Base-by-base conservation (phyloP, 2,329 filamentous ascomycete genomes). In the Acrocalymma vagum region DNA sequence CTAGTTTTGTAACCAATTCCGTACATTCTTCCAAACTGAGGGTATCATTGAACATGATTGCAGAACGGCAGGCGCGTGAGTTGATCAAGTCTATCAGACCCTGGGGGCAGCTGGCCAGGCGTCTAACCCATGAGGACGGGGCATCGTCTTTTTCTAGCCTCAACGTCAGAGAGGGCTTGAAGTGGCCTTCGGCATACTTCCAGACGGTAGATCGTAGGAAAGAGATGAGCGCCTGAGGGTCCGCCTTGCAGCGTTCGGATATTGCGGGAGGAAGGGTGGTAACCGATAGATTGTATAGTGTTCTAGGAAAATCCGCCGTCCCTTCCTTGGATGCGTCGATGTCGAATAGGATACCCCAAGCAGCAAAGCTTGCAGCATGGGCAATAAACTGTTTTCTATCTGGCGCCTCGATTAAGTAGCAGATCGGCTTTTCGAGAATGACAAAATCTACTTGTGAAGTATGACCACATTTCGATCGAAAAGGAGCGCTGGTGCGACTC, bases 21-120 rank as follows among this genome's bases (percentile, higher is more conserved):
- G 70, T 53, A 53, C 89, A 93, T 49, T 90, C 78, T 0, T 75
- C 67, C 1, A 63, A 48, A 0, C 75, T 76, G 6, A 94, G 70
- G 5, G 72, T 61, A 58, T 95, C 90, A 54, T 93, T 93, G 70
- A 95, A 95, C 88, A 92, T 93, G 63, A 94, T 84, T 3, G 90
- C 88, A 23, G 87, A 89, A 37, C 88, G 78, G 59, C 89, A 94
- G 1, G 89, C 83, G 39, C 87, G 79, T 0, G 87, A 91, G 59
- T 90, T 86, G 4, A 93, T 71, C 61, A 93, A 71, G 20, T 95
- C 88, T 4, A 95, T 57, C 9, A 97, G 83, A 0, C 87, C 86
- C 17, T 79, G 75, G 0, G 93, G 92, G 54, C 89, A 95, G 2
- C 78, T 78, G 20, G 83, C 80, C 26, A 95, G 82, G 5, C 74